Conservation (phyloP, 306 rosid genomes). For the Parietaria judaica region DNA sequence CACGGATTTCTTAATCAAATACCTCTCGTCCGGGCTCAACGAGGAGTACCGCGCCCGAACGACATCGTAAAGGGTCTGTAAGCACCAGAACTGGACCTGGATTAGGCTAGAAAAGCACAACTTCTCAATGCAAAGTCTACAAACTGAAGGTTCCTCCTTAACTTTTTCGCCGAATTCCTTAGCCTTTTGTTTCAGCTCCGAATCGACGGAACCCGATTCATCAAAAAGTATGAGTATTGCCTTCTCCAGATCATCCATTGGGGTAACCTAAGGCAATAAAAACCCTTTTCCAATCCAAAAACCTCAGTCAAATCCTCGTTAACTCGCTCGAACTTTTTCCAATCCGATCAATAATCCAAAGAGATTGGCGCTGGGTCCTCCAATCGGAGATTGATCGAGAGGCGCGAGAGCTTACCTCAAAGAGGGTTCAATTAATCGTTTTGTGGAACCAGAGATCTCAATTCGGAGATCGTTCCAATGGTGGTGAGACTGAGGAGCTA, state of each 20-base stretch:
- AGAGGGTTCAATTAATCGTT: neutral
- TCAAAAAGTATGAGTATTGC: conserved; percentile 80
- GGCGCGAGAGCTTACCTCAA: conserved; percentile 26
- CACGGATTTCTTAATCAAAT: conserved; percentile 58
- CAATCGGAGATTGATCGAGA: conserved; percentile 5
- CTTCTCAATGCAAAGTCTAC: conserved; percentile 66
- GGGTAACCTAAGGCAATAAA: conserved; percentile 18
- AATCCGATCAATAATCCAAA: conserved; percentile 10
- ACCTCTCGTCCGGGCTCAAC: conserved; percentile 61
- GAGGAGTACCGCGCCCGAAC: conserved; percentile 61
- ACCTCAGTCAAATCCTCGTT: too few species aligned
- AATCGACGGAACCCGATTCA: conserved; percentile 58
- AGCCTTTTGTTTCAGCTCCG: conserved; percentile 58
- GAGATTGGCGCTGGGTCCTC: neutral
- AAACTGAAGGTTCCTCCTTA: conserved; percentile 57
- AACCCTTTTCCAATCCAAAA: neutral
- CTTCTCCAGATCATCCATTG: conserved; percentile 87
- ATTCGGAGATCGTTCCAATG: conserved; percentile 14
- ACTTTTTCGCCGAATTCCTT: conserved; percentile 52
- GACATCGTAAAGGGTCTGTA: conserved; percentile 75
- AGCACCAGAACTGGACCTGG: conserved; percentile 91
- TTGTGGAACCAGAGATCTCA: conserved; percentile 26
- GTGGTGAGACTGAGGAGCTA: conserved; percentile 11
- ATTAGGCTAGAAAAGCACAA: conserved; percentile 55
- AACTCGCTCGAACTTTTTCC: conserved; percentile 23